Evolutionary conservation across 2,329 filamentous ascomycete species (phyloP), one percentile per base, ranked within the genome.

Genomic region (Colletotrichum coccodes): DNA sequence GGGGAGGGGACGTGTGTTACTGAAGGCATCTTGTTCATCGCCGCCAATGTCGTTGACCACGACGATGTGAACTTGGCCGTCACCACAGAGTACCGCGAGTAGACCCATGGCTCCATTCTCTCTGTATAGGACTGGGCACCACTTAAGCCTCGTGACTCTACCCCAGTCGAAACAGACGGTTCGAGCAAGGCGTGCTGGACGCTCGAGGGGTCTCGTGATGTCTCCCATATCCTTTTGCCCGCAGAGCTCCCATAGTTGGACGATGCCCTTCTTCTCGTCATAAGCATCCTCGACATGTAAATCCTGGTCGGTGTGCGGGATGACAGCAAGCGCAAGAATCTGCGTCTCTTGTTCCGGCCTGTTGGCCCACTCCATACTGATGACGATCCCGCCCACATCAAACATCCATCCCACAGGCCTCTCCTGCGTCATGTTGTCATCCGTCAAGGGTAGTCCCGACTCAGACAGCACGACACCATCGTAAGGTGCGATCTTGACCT

Each of bases 331-430:
- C 2, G 86, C 87, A 9, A 90, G 81, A 30, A 87, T 74, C 73
- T 89, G 87, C 4, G 80, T 75, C 7, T 76, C 73, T 21, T 78
- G 74, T 11, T 76, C 76, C 3, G 75, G 73, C 2, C 77, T 71
- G 2, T 84, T 83, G 1, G 83, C 85, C 88, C 88, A 90, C 53
- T 82, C 83, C 76, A 89, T 83, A 30, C 82, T 79, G 5, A 86
- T 76, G 5, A 87, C 82, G 16, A 88, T 80, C 57, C 87, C 87
- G 12, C 86, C 87, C 0, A 83, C 80, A 66, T 90, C 85, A 16
- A 90, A 73, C 71, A 89, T 78, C 85, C 86, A 89, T 4, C 86
- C 86, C 76, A 71, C 80, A 71, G 72, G 73, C 32, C 70, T 57
- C n/a, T 75, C 76, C 36, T 70, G 62, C 12, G 71, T 65, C 7